Percentiles rank a stretch among this genome's conserved stretches.
These are phyloP conservation scores for Pyracantha coccinea DNA, from an alignment of 331 rosid genomes.

Conservation along the genomic window DNA sequence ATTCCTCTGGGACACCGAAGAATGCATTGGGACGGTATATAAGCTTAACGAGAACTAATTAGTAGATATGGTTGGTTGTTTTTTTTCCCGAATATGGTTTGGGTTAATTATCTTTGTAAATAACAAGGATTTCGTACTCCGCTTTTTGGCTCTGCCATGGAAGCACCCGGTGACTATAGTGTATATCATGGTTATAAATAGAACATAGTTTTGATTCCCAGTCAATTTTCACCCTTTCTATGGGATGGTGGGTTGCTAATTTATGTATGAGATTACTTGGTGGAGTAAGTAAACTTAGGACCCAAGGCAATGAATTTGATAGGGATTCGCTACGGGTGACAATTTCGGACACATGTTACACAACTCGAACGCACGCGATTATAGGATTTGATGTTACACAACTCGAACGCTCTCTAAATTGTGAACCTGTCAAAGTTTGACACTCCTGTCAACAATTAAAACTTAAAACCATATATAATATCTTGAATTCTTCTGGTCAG, in stretches of 20 bases:
- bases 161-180: not conserved
- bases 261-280: too few relatives aligned
- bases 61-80: not conserved
- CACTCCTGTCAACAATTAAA: not conserved
- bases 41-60: conserved; percentile 62
- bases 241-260: too few relatives aligned
- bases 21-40: conserved; percentile 58
- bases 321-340: too few relatives aligned
- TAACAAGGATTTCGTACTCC: conserved; percentile 6
- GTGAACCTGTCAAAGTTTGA: not conserved
- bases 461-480: not conserved
- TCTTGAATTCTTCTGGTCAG: not conserved
- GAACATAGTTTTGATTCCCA: not conserved
- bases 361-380: too few relatives aligned
- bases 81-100: not conserved
- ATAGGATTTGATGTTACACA: too few relatives aligned
- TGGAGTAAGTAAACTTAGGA: too few relatives aligned
- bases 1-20: conserved; percentile 95
- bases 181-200: not conserved
- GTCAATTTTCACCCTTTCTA: not conserved
- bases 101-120: conserved; percentile 13
- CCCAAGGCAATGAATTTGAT: too few relatives aligned
- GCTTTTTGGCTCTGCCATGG: not conserved
- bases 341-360: too few relatives aligned
- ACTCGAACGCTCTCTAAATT: not conserved